Base-by-base conservation (phyloP, 176 grass and related monocot genomes). In the Zea luxurians region DNA sequence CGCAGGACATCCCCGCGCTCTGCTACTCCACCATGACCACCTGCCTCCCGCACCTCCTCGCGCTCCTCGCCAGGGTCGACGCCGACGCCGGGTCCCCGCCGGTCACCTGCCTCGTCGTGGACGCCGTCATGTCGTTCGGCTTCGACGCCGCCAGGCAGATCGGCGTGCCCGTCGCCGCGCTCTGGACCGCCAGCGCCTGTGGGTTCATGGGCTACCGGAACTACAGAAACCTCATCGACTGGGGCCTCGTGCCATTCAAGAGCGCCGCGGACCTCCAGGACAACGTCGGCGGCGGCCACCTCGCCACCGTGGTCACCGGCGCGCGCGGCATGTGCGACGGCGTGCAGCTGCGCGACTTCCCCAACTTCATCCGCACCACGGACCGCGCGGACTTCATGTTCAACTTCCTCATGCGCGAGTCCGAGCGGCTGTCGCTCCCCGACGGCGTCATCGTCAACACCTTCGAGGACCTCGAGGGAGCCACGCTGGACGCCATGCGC, bases 341-440 rank as follows among this genome's bases (percentile, higher is more conserved):
- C n/a, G 66, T 91, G 9, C 48, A 65, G 41, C 78, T 95, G 17
- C 88, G 86, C 7, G 92, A 95, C 27, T 77, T 95, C 37, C 92
- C 89, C 0, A 89, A n/a, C 70, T 95, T 91, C 58, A 64, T 95
- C 10, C 81, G 92, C 57, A 91, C 84, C 55, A 87, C 78, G 3
- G 73, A 95, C 86, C 68, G 45, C 4, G 61, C 36, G 7, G 81
- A 95, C 62, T 20, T 75, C 78, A 44, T 91, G 86, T 46, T 91
- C 21, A 87, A 91, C 82, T 89, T 87, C 40, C 16, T 70, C 12
- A 36, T 63, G 2, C 64, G 57, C 20, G 86, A 91, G 81, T 10
- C 81, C 4, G 80, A 82, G 49, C 70, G 72, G 67, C 53, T 83
- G 37, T 27, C 68, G 36, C 62, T 70, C 37, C 82, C 89, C 36